Evolutionary conservation across 2,329 filamentous ascomycete genomes (phyloP).

Genomic region (Penicillium digitatum): DNA sequence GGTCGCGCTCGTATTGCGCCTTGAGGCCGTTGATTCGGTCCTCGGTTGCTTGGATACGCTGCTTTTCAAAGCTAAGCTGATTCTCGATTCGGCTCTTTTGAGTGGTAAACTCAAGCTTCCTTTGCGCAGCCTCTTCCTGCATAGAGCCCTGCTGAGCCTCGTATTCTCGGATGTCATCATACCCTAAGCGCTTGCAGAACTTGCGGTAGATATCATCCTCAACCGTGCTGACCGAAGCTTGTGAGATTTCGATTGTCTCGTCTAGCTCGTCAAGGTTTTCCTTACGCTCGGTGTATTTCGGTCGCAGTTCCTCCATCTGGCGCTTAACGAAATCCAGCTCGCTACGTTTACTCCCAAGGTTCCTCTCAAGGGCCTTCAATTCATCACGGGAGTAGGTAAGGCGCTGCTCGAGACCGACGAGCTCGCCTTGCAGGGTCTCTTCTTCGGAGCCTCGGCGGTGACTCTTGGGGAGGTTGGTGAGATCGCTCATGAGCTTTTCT

Average conservation of each 20-base stretch:
- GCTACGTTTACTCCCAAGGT: conserved; percentile 76
- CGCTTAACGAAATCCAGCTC: conserved; percentile 70
- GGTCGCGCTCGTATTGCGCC: conserved; percentile 61
- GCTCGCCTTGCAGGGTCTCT: conserved; percentile 73
- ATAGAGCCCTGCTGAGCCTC: conserved; percentile 88
- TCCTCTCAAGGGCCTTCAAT: conserved; percentile 71
- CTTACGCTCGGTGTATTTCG: conserved; percentile 71
- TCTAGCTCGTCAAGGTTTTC: conserved; percentile 63
- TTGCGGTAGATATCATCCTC: conserved; percentile 82
- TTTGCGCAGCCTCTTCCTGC: conserved; percentile 84
- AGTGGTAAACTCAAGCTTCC: conserved; percentile 78
- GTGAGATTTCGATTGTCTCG: conserved; percentile 52
- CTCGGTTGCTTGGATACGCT: conserved; percentile 66
- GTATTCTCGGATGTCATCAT: conserved; percentile 85
- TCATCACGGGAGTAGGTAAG: conserved; percentile 70
- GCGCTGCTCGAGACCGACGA: conserved; percentile 74
- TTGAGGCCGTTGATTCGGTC: conserved; percentile 67
- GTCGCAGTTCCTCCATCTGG: conserved; percentile 70
- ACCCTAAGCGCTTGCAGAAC: conserved; percentile 85
- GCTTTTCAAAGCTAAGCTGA: conserved; percentile 61
- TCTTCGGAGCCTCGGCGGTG: conserved; percentile 73
- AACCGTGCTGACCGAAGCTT: conserved; percentile 68
- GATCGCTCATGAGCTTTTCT: conserved; percentile 70
- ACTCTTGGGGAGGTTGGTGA: conserved; percentile 73
- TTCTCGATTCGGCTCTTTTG: conserved; percentile 65